Base-by-base conservation (phyloP, 176 grass and related monocot genomes). In the Rhynchospora tenuis region DNA sequence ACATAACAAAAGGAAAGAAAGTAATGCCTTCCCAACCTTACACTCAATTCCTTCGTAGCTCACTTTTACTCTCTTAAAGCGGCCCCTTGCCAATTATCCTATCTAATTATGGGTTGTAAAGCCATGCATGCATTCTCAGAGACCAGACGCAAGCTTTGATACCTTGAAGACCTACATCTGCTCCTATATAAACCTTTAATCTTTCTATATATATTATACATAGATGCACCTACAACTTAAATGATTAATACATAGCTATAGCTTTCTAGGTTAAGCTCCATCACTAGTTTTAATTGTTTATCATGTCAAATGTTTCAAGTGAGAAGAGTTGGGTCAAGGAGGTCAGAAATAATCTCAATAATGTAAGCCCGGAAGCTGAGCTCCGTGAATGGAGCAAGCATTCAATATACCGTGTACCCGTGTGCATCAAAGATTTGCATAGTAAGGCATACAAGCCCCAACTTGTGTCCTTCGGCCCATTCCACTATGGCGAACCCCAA, bases 381-480 rank as follows among this genome's bases (percentile, higher is more conserved):
- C 80, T 79, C 50, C 70, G 86, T 11, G 51, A 72, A 65, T 94
- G 90, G 95, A 84, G 79, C 54, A 93, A 84, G 2, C 89, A 87
- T 54, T 72, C 73, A 50, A 94, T 94, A 64, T 98, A 98, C 84
- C 86, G 62, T 16, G 90, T 94, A 11, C 92, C 92, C 5, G 77
- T 85, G 14, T 93, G 90, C 86, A 94, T 98, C 88, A 91, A 91
- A 84, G 84, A 87, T 23, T 45, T 93, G 28, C 87, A 84, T 0
- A 81, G 15, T 3, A 89, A 90, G 68, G 94, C 94, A 0, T 97
- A 97, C 89, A 50, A 11, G 55, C 94, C 91, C 5, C 94, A 90
- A 84, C 81, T 91, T 13, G 91, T 92, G 70, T 94, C 94, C 2
- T 89, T 94, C 4, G 94, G 94, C 0, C 94, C 93, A 0, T 93